These are phyloP conservation scores for Fusarium sp. DNA, from an alignment of 2,329 filamentous ascomycete species.

Conservation along the genomic window DNA sequence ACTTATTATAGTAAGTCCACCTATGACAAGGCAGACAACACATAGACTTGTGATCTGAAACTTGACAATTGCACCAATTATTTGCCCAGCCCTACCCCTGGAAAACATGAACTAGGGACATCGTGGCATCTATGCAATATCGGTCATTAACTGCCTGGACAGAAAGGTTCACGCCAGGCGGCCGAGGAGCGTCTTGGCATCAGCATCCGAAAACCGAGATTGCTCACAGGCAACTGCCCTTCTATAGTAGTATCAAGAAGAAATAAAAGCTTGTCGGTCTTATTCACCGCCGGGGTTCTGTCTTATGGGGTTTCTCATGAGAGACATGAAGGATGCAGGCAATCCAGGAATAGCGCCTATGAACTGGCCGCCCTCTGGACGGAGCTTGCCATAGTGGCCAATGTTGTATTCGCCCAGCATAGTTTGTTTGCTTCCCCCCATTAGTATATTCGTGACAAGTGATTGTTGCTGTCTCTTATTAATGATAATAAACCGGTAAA, in stretches of 20 bases:
- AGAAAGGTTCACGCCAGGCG: constrained; percentile 22
- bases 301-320: too few relatives aligned
- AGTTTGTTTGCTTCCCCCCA: background rate
- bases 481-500: background rate
- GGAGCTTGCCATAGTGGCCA: constrained; percentile 23
- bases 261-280: constrained; percentile 3
- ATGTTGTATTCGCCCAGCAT: background rate
- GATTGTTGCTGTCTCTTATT: background rate
- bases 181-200: constrained; percentile 5
- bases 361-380: constrained; percentile 2
- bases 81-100: background rate
- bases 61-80: background rate
- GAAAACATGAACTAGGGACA: background rate
- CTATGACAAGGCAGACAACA: background rate
- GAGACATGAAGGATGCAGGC: constrained; percentile 10
- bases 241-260: constrained; percentile 10
- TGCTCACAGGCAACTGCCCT: background rate
- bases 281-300: constrained; percentile 21
- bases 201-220: too few relatives aligned
- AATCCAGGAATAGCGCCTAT: constrained; percentile 7
- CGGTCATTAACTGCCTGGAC: constrained; percentile 5
- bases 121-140: constrained; percentile 13
- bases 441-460: background rate
- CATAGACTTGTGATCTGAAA: constrained; percentile 2
- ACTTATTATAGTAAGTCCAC: background rate